phyloP scores from a whole-genome alignment of 2,329 filamentous ascomycete species.

The Fusarium tricinctum region DNA sequence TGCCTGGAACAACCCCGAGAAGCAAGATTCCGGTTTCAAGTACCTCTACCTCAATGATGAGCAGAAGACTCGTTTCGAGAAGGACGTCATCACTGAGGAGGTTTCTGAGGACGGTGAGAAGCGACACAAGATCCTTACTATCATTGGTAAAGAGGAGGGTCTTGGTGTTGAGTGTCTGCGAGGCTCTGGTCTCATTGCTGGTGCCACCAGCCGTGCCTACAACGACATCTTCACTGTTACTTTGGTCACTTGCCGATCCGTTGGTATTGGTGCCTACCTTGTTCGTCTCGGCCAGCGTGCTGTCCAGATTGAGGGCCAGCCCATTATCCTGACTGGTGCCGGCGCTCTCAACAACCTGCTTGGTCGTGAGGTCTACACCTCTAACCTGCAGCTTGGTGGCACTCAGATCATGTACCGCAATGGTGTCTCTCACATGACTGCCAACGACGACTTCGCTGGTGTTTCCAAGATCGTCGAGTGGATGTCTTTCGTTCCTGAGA shows the following conservation, averaged over 20 bases:
- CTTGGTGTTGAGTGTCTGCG: conserved; percentile 97
- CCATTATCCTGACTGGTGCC: conserved; percentile 97
- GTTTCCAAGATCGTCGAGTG: conserved; percentile 98
- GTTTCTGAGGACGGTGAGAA: conserved; percentile 89
- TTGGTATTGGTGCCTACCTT: conserved; percentile 99
- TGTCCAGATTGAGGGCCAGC: conserved; percentile 98
- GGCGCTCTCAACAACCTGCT: conserved; percentile 98
- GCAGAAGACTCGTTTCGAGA: conserved; percentile 88
- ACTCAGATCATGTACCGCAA: conserved; percentile 99
- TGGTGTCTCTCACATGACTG: conserved; percentile 99
- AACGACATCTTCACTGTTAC: conserved; percentile 99
- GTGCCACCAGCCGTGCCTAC: conserved; percentile 96
- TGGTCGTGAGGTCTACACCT: conserved; percentile 98
- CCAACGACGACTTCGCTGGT: conserved; percentile 96
- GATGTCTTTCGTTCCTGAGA: conserved; percentile 97
- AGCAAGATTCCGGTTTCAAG: conserved; percentile 91
- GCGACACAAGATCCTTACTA: conserved; percentile 92
- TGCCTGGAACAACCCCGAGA: conserved; percentile 89
- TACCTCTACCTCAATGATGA: conserved; percentile 95
- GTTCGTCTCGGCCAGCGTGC: conserved; percentile 98
- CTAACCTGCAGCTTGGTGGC: conserved; percentile 97
- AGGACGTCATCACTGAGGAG: conserved; percentile 81
- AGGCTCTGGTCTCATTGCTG: conserved; percentile 97
- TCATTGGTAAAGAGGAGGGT: conserved; percentile 93
- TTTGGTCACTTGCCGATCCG: conserved; percentile 95